A percentile compares a stretch with the other conserved stretches of the same genome.
Conservation (phyloP, 1,139 yeast species). For the Hemisphaericaspora xylofermentans region DNA sequence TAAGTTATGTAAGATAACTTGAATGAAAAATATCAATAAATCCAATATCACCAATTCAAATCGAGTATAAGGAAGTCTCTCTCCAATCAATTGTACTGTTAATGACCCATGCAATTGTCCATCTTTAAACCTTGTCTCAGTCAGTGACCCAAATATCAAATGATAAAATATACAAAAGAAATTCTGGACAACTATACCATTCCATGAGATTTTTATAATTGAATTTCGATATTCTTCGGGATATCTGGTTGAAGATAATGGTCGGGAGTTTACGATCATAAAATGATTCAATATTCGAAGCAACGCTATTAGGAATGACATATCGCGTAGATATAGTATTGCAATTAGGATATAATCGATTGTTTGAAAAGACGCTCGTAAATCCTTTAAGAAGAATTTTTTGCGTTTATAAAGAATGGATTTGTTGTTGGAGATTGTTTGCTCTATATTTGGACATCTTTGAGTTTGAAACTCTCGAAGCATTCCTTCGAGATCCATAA, state of each 20-base stretch:
- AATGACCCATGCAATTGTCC: slow-evolving; percentile 35
- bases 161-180: slow-evolving; percentile 27
- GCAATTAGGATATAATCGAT: slow-evolving; percentile 32
- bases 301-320: slow-evolving; percentile 29
- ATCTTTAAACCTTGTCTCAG: slow-evolving; percentile 16
- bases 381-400: slow-evolving; percentile 36
- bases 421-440: slow-evolving; percentile 36
- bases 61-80: slow-evolving; percentile 27
- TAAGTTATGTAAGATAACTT: slow-evolving; percentile 32
- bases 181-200: slow-evolving; percentile 26
- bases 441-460: slow-evolving; percentile 37
- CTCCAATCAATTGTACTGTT: slow-evolving; percentile 44
- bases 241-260: slow-evolving; percentile 14
- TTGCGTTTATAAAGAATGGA: slow-evolving; percentile 40
- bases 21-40: slow-evolving; percentile 24
- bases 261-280: slow-evolving; percentile 30
- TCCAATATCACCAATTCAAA: slow-evolving; percentile 32
- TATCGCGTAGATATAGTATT: slow-evolving; percentile 37
- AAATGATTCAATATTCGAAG: slow-evolving; percentile 31
- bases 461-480: slow-evolving; percentile 32
- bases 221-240: slow-evolving; percentile 30
- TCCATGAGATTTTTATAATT: slow-evolving; percentile 28
- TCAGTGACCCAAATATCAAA: slow-evolving; percentile 28
- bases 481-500: slow-evolving; percentile 4
- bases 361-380: slow-evolving; percentile 29